Evolutionary conservation across 2,329 filamentous ascomycete species (phyloP), one percentile per base, ranked within the genome.

Genomic region (Hypomyces rosellus): DNA sequence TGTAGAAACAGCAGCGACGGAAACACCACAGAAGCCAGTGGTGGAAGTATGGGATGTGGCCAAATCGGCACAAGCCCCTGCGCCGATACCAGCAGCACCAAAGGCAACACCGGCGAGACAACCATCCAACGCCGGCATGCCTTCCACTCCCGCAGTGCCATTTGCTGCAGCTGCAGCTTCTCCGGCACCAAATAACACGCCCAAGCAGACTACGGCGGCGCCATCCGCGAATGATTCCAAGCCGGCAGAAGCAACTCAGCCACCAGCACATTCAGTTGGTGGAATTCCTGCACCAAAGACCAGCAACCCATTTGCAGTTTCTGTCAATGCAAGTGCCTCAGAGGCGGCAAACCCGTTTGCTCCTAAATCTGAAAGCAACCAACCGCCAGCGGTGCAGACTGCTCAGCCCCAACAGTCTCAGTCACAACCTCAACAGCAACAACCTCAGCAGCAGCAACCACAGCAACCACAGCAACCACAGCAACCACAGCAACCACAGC

Each of bases 41-140:
- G 80, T 74, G 9, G 90, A 96, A 67, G 91, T 96, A 0, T 96
- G 89, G 88, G 83, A 86, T 55, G 72, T 88, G 48, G 90, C 86
- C 0, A 91, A 92, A 68, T 74, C 48, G 16, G 62, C 68, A 18
- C 64, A 65, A 38, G 58, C 65, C 14, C 57, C 62, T n/a, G 61
- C 63, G 4, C 55, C 61, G 15, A 54, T 58, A 5, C 53, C 61
- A 22, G 54, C 59, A 18, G 53, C 56, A 4, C 39, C 51, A 13
- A 63, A 62, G 49, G 51, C 58, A 9, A 54, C 58, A 11, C 61
- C 62, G 3, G 56, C 46, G 9, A 56, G 55, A 37, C 63, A 60
- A 44, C 52, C 52, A 3, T 57, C 61, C 12, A 52, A 49, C 15
- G 52, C 59, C 16, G 58, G 56, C 9, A 50, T 56, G 13, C 54